Evolutionary conservation across 1,284 basidiomycete genomes (phyloP), one percentile per base, ranked within the genome.

Genomic region (Hypsizygus ulmarius): DNA sequence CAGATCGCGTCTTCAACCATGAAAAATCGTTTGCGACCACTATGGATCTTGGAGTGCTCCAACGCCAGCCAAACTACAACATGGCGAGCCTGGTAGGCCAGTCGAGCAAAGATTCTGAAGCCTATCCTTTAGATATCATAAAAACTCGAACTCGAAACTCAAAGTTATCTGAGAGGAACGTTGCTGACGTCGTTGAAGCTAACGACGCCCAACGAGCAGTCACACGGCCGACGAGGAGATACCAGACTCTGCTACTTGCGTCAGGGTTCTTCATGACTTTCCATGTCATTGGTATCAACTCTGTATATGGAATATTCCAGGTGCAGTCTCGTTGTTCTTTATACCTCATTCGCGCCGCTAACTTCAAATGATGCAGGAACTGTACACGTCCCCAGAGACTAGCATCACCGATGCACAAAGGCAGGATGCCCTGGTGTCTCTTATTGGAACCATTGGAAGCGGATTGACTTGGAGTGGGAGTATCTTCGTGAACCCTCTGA

Each of bases 401-500:
- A 70, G 65, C 36, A 70, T 76, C 28, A 37, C 47, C 1, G 68
- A 65, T 43, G 70, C 65, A 5, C 50, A 60, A 40, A 67, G 64
- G 0, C 67, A 69, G 47, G 73, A 74, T 50, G 69, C 73, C 4
- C 56, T 74, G 2, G 67, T 74, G 0, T 69, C 73, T 0, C 61
- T 74, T 2, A 67, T 74, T 1, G 73, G 74, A 1, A 72, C 72
- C 1, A 63, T 75, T 29, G 74, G 72, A 2, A 68, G 68, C 29
- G 71, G 74, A 1, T 59, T 75, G 18, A 75, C 73, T 0, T 76
- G 74, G 74, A 72, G 72, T 50, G 74, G 74, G 16, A 66, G 72
- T 35, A 71, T 76, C 42, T 70, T 71, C 45, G 71, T 73, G 34
- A 73, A 70, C 45, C 68, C 70, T 2, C 53, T 74, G 28, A 68